Base-by-base conservation (phyloP, 2,329 filamentous ascomycete genomes). In the Colletotrichum chrysophilum region DNA sequence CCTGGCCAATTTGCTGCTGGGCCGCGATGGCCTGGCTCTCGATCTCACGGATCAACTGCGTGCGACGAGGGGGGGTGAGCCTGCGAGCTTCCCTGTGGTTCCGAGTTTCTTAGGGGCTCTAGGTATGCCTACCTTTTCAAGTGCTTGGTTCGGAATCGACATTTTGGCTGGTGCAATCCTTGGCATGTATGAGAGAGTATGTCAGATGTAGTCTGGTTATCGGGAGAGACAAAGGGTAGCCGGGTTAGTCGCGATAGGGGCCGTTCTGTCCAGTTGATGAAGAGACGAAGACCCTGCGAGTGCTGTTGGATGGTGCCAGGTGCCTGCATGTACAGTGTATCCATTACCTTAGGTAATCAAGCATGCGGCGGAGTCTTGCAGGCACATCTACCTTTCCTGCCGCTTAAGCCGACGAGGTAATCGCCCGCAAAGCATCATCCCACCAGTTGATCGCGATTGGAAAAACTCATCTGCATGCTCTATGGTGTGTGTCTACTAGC, bases 141-240 rank as follows among this genome's bases (percentile, higher is more conserved):
- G 89, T 75, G 96, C 96, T 87, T 98, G 95, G 82, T 97, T 98
- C 70, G 96, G 94, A 80, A 98, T 97, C 70, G 96, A 95, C 96
- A 98, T 98, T 67, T 80, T 90, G 81, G 18, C 58, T 32, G 14
- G 13, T 21, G n/a, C 24, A n/a, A 36, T 36, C 36, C 28, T 52
- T 48, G 16, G 16, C 24, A 34, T 21, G 26, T 21, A 56, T 28
- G 55, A 21, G 14, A 58, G 24, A 58, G 24, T 58, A 28, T 58
- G 14, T 58, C 21, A 26, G n/a, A 58, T 14, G 55, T 48, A 21
- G 10, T 48, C 18, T 48, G 43, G n/a, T 21, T 21, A n/a, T 21
- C n/a, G 43, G 43, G 10, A 48, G 43, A 21, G 18, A 21, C n/a
- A 21, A 21, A n/a, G 10, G 43, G 43, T 13, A n/a, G n/a, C n/a